These are phyloP conservation scores for Penicillium soppii DNA, from an alignment of 495 filamentous ascomycete species.

Conservation along the genomic window DNA sequence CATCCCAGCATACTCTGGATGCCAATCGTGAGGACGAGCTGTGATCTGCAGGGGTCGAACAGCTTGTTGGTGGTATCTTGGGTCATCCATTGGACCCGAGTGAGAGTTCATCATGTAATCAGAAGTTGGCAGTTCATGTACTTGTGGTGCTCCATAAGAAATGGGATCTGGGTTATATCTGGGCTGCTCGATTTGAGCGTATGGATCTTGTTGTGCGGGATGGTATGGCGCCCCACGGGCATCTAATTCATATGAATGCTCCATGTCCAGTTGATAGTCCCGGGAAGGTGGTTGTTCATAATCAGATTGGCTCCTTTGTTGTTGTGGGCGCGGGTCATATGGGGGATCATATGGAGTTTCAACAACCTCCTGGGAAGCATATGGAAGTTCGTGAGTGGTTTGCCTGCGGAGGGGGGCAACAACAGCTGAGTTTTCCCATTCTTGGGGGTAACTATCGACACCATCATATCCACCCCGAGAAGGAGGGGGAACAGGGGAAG, in stretches of 20 bases:
- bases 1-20: conserved; percentile 53
- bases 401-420: conserved; percentile 21
- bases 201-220: conserved; percentile 13
- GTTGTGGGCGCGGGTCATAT: conserved; percentile 24
- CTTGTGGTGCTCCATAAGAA: conserved; percentile 20
- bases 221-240: conserved; percentile 16
- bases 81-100: conserved; percentile 17
- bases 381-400: conserved; percentile 23
- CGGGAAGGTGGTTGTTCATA: conserved; percentile 27
- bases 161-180: conserved; percentile 23
- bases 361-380: conserved; percentile 18
- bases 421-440: conserved; percentile 24
- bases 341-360: conserved; percentile 19
- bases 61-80: conserved; percentile 23
- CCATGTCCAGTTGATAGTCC: conserved; percentile 27
- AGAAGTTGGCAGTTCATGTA: conserved; percentile 12
- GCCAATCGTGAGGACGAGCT: conserved; percentile 27
- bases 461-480: conserved; percentile 28
- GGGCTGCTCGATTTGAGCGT: conserved; percentile 16
- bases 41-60: conserved; percentile 23
- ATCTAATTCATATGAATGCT: conserved; percentile 24
- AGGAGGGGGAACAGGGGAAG: conserved; percentile 16
- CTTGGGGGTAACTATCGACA: conserved; percentile 28
- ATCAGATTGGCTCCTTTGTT: conserved; percentile 28
- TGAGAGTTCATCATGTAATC: conserved; percentile 12